phyloP scores from a whole-genome alignment of 192 early-diverging fungal species.

The Borealophlyctis nickersoniae region DNA sequence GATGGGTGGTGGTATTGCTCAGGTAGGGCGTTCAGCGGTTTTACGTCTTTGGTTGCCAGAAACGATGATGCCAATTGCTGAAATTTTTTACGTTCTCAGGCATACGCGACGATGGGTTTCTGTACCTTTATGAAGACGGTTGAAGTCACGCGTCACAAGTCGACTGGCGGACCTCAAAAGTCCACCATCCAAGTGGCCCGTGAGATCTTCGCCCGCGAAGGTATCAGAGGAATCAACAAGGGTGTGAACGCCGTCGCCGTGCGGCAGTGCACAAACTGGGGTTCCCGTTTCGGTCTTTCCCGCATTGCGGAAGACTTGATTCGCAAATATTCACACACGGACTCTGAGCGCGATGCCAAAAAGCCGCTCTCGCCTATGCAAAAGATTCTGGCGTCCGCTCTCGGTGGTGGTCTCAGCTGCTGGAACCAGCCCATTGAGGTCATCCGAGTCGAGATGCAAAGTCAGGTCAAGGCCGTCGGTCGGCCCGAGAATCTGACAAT shows the following conservation, averaged over 20 bases:
- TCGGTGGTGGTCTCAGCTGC: constrained; percentile 87
- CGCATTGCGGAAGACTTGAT: constrained; percentile 60
- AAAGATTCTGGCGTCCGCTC: constrained; percentile 67
- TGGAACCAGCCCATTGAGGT: constrained; percentile 99
- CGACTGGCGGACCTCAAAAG: constrained; percentile 32
- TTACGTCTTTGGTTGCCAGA: not conserved
- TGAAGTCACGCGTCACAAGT: constrained; percentile 92
- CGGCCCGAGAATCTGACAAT: constrained; percentile 91
- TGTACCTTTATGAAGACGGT: constrained; percentile 94
- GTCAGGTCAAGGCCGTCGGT: constrained; percentile 78
- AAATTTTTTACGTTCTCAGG: constrained; percentile 26
- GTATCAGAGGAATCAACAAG: constrained; percentile 95
- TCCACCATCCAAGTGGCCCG: constrained; percentile 81
- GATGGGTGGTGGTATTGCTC: constrained; percentile 88
- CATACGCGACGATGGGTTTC: constrained; percentile 98
- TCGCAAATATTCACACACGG: constrained; percentile 37
- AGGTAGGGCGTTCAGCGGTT: constrained; percentile 30
- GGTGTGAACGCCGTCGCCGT: constrained; percentile 95
- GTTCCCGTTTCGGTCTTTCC: constrained; percentile 72
- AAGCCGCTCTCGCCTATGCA: constrained; percentile 40
- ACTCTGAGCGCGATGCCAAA: constrained; percentile 19
- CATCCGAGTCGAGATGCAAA: constrained; percentile 97
- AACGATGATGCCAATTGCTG: too few species aligned
- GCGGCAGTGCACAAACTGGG: constrained; percentile 97
- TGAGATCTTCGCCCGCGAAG: constrained; percentile 88